Conservation (phyloP, 2,329 filamentous ascomycete species). For the Zymoseptoria ardabiliae region DNA sequence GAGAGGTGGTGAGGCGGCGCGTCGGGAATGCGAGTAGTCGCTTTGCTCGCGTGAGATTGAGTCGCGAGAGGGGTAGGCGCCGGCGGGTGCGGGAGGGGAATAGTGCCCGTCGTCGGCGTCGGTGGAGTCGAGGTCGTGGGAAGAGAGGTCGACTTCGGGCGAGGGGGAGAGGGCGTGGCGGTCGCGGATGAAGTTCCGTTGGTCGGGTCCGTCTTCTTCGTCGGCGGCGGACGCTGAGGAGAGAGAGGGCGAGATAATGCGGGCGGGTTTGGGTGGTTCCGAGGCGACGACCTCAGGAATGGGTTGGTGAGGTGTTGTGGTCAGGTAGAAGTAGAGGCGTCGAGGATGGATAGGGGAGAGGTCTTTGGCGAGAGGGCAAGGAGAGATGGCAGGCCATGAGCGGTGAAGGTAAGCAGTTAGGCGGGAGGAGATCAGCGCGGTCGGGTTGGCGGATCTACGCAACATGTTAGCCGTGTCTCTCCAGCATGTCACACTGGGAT, state of each 20-base stretch:
- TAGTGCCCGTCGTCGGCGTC: slow-evolving; percentile 49
- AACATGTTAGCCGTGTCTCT: slow-evolving; percentile 24
- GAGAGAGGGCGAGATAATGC: slow-evolving; percentile 75
- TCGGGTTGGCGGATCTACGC: slow-evolving; percentile 82
- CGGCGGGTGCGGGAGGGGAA: slow-evolving; percentile 54
- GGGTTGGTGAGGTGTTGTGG: slow-evolving; percentile 74
- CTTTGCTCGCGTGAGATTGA: slow-evolving; percentile 32
- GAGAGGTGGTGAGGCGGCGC: slow-evolving; percentile 77
- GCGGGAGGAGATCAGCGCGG: slow-evolving; percentile 89
- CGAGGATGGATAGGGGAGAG: slow-evolving; percentile 86
- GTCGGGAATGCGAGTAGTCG: slow-evolving; percentile 52
- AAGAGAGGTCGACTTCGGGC: slow-evolving; percentile 85
- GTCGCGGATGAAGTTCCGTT: slow-evolving; percentile 43
- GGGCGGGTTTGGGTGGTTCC: slow-evolving; percentile 34
- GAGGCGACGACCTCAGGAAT: slow-evolving; percentile 54
- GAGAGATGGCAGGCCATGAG: slow-evolving; percentile 65
- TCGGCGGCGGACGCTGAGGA: slow-evolving; percentile 68
- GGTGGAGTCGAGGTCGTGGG: slow-evolving; percentile 75
- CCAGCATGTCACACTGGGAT: slow-evolving; percentile 1
- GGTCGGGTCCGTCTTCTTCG: slow-evolving; percentile 48
- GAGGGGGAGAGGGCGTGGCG: slow-evolving; percentile 72
- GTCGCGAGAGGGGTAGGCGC: slow-evolving; percentile 51
- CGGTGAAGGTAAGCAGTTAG: slow-evolving; percentile 86
- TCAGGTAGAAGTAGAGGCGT: slow-evolving; percentile 93
- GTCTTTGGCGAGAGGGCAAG: slow-evolving; percentile 87